These are phyloP conservation scores for Flaveria robusta DNA, from an alignment of 129 eudicot genomes.

Conservation along the genomic window DNA sequence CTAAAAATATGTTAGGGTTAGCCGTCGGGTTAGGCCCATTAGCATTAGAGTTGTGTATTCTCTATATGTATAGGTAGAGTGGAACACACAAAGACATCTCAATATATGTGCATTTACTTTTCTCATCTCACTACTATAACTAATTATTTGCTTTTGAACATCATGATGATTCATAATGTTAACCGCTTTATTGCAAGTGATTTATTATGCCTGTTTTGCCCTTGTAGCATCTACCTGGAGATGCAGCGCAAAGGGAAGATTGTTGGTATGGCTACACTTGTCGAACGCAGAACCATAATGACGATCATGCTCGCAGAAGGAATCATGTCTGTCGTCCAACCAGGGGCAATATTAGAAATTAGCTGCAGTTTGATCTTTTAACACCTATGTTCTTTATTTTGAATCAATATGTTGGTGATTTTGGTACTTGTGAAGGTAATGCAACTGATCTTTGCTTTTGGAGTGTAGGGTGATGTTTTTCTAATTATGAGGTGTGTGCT, in stretches of 20 bases:
- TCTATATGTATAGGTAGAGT: not conserved
- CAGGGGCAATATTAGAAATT: slow-evolving; percentile 59
- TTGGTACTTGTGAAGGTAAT: slow-evolving; percentile 5
- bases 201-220: slow-evolving; percentile 16
- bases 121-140: not conserved
- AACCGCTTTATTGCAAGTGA: not conserved
- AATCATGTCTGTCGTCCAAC: slow-evolving; percentile 98
- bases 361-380: slow-evolving; percentile 3
- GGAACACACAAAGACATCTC: not conserved
- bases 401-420: slow-evolving; percentile 3
- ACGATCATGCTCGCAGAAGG: slow-evolving; percentile 87
- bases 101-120: not conserved
- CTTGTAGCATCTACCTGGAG: slow-evolving; percentile 62
- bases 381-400: not conserved
- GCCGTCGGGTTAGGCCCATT: too few species aligned
- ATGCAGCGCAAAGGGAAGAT: slow-evolving; percentile 63
- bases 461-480: not conserved
- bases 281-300: slow-evolving; percentile 82
- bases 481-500: not conserved
- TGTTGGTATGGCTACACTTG: slow-evolving; percentile 96
- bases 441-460: not conserved
- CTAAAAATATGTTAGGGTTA: too few species aligned
- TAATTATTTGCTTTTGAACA: not conserved
- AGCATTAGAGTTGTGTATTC: too few species aligned
- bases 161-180: not conserved